Evolutionary conservation across 176 grass and related monocot species (phyloP).

Genomic region (Pontederia crassipes): DNA sequence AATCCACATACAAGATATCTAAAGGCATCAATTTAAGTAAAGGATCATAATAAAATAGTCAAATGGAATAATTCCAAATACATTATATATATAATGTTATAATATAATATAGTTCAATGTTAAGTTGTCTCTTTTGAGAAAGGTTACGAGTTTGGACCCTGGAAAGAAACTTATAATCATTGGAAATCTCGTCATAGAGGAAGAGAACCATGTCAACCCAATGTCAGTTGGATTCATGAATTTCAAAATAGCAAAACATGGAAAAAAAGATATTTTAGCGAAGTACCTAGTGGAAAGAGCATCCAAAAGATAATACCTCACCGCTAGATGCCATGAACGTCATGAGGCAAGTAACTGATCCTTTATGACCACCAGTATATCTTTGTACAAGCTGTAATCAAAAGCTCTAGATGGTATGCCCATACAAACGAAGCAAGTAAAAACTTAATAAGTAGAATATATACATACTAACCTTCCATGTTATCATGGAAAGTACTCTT

Average conservation of each 20-base stretch:
- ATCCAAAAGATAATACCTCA: conserved; percentile 45
- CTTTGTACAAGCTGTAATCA: conserved; percentile 76
- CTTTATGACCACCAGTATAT: conserved; percentile 99
- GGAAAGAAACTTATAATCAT: too few species aligned
- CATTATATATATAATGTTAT: too few species aligned
- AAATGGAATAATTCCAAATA: not conserved
- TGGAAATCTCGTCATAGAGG: conserved; percentile 6
- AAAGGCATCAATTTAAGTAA: conserved; percentile 15
- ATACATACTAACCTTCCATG: conserved; percentile 77
- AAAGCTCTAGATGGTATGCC: conserved; percentile 16
- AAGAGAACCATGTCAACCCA: not conserved
- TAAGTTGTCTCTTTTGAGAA: not conserved
- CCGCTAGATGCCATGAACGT: conserved; percentile 78
- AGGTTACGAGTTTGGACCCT: not conserved
- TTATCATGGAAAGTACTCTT: conserved; percentile 99
- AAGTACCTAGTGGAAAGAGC: conserved; percentile 11
- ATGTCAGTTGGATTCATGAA: not conserved
- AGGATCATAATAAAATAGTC: conserved; percentile 17
- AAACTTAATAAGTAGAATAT: conserved; percentile 7
- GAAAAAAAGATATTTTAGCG: conserved; percentile 12
- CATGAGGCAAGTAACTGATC: conserved; percentile 91
- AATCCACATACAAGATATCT: conserved; percentile 11
- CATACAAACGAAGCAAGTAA: conserved; percentile 17
- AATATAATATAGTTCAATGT: too few species aligned
- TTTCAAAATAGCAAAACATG: not conserved